Percentiles rank a stretch among this genome's conserved stretches.
These are phyloP conservation scores for Scutellaria barbata DNA, from an alignment of 257 asterid genomes.

Conservation along the genomic window DNA sequence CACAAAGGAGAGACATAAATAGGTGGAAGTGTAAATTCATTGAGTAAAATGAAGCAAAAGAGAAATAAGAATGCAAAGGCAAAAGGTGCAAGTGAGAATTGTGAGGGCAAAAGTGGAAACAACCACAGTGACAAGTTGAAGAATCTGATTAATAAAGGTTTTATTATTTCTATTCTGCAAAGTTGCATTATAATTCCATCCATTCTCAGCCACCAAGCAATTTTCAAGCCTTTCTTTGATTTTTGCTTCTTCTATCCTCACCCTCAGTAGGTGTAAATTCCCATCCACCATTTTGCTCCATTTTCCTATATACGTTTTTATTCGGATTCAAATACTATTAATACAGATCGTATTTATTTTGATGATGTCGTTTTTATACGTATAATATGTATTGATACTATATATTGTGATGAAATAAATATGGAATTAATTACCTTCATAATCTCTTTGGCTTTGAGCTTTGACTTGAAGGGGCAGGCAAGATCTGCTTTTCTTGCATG, in stretches of 20 bases:
- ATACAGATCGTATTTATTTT: too few species aligned
- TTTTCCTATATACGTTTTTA: constrained; percentile 36
- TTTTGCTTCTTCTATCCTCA: constrained; percentile 52
- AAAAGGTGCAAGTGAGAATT: constrained; percentile 44
- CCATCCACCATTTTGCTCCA: constrained; percentile 49
- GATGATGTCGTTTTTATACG: too few species aligned
- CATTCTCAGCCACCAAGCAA: constrained; percentile 33
- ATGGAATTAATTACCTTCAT: constrained; percentile 39
- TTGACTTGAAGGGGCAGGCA: constrained; percentile 32
- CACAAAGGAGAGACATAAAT: neutral
- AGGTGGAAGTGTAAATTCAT: neutral
- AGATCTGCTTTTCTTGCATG: constrained; percentile 29
- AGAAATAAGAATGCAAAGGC: constrained; percentile 48
- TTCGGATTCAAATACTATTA: too few species aligned
- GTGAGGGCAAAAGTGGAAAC: constrained; percentile 52
- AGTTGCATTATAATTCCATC: constrained; percentile 42
- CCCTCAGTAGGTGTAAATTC: constrained; percentile 45
- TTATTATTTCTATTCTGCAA: constrained; percentile 14
- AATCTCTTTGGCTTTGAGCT: constrained; percentile 46
- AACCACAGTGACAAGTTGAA: constrained; percentile 39
- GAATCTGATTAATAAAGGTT: constrained; percentile 1
- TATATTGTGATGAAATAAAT: too few species aligned
- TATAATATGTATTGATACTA: too few species aligned
- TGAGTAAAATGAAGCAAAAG: constrained; percentile 46
- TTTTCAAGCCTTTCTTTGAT: constrained; percentile 52